These are phyloP conservation scores for Colletotrichum cuscutae DNA, from an alignment of 2,329 filamentous ascomycete genomes.

Conservation along the genomic window DNA sequence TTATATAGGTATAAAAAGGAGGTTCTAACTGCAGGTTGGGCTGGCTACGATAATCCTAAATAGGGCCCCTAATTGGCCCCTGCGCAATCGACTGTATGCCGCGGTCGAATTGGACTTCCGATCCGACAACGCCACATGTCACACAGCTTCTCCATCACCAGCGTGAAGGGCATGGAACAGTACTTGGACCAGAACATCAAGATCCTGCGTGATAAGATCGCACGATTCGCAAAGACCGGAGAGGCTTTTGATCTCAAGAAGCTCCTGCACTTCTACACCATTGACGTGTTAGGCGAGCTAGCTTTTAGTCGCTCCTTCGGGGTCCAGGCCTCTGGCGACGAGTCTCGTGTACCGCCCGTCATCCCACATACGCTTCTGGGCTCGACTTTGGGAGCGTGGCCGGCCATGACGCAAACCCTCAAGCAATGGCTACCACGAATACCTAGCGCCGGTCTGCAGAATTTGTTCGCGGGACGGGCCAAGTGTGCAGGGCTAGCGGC, in stretches of 20 bases:
- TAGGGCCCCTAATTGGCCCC: no score
- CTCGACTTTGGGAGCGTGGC: conserved; percentile 42
- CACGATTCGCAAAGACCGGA: conserved; percentile 6
- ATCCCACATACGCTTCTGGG: conserved; percentile 46
- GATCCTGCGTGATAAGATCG: conserved; percentile 40
- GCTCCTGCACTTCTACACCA: conserved; percentile 39
- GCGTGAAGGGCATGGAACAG: conserved; percentile 48
- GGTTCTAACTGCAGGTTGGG: no score
- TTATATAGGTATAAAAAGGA: no score
- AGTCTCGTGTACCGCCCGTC: conserved; percentile 43
- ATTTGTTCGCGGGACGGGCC: conserved; percentile 39
- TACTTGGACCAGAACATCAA: conserved; percentile 44
- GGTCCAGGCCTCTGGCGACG: conserved; percentile 41
- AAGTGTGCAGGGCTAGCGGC: conserved; percentile 34
- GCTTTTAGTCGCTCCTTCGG: conserved; percentile 46
- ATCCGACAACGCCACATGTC: conserved; percentile 26
- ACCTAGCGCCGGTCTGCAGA: conserved; percentile 37
- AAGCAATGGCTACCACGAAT: conserved; percentile 40
- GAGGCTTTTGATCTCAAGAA: conserved; percentile 45
- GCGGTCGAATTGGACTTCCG: no score
- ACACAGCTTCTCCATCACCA: conserved; percentile 18
- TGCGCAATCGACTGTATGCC: no score
- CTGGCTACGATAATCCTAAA: no score
- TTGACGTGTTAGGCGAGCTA: conserved; percentile 43
- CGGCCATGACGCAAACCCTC: conserved; percentile 38